Base-by-base conservation (phyloP, 768 basidiomycete species). In the Lyophyllum semitale region DNA sequence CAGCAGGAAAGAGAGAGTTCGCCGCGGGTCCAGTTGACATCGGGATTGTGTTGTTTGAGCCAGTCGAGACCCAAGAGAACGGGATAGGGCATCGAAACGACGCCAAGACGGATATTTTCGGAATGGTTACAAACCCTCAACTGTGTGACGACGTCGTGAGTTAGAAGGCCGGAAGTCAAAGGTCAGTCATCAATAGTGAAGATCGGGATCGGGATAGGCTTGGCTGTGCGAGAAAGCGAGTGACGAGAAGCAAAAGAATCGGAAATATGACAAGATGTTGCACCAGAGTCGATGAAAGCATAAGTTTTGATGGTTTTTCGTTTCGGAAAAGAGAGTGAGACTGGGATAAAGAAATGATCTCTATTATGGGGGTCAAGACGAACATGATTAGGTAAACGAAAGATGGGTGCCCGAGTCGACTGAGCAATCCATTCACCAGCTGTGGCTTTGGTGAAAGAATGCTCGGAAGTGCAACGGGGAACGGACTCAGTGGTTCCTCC, bases 161-260 rank as follows among this genome's bases (percentile, higher is more conserved):
- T 76, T 44, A 77, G 67, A 9, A 73, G 57, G 8, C 77, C 76
- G 44, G 71, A 74, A 27, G 71, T 66, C 30, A 76, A 69, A 11
- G 72, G 75, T 43, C 69, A 61, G 55, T 75, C 65, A 40, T 40
- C n/a, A n/a, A n/a, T n/a, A n/a, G n/a, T n/a, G n/a, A n/a, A n/a
- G n/a, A n/a, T n/a, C n/a, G n/a, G n/a, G 50, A 71, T 52, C 13
- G 73, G 71, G 17, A 55, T 51, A 35, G 65, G 53, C 61, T 71
- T 71, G 4, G 55, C 45, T 55, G 62, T 54, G 17, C 65, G 65
- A 17, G 71, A 64, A 42, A 76, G 59, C n/a, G 64, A 65, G 47
- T 77, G 69, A 8, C 68, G 55, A 37, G 63, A 47, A 11, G 70
- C 65, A 53, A 75, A 77, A 22, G 22, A 22, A 18, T 70, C 65